A percentile compares a stretch with the other conserved stretches of the same genome.
These are phyloP conservation scores for Dioscorea alata DNA, from an alignment of 106 monocot species.

Conservation along the genomic window DNA sequence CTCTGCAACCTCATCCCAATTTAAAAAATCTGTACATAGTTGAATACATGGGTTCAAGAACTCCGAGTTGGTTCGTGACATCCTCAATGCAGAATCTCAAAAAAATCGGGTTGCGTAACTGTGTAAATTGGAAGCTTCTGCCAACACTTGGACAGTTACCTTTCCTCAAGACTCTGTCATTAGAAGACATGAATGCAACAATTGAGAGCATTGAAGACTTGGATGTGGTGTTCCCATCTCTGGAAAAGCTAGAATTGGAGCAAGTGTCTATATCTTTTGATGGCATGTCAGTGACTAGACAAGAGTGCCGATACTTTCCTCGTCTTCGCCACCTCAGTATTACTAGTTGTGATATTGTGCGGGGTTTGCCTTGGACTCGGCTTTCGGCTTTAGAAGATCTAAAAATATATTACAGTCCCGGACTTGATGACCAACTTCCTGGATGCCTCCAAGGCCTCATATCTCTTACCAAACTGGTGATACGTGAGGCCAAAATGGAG, in stretches of 20 bases:
- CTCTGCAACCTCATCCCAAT: not conserved
- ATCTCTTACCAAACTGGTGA: too few species aligned
- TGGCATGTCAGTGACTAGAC: not conserved
- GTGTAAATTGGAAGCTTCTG: not conserved
- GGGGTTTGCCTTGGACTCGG: too few species aligned
- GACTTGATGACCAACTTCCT: too few species aligned
- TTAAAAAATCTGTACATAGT: not conserved
- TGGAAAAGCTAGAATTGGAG: not conserved
- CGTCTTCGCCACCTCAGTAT: not conserved
- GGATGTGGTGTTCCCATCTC: not conserved
- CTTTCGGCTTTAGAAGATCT: too few species aligned
- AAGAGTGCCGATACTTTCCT: not conserved
- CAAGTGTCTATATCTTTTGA: not conserved
- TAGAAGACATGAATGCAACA: not conserved
- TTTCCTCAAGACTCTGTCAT: not conserved
- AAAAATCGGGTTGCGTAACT: not conserved
- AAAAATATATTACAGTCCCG: too few species aligned
- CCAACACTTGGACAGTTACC: slow-evolving; percentile 2
- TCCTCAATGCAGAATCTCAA: not conserved
- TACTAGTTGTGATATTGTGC: too few species aligned
- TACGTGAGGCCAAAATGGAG: too few species aligned
- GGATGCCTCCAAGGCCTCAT: too few species aligned
- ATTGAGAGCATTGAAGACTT: not conserved
- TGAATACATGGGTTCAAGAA: not conserved
- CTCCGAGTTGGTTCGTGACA: not conserved